These are phyloP conservation scores for Hygrophorus pudorinus DNA, from an alignment of 768 basidiomycete species.

Conservation along the genomic window DNA sequence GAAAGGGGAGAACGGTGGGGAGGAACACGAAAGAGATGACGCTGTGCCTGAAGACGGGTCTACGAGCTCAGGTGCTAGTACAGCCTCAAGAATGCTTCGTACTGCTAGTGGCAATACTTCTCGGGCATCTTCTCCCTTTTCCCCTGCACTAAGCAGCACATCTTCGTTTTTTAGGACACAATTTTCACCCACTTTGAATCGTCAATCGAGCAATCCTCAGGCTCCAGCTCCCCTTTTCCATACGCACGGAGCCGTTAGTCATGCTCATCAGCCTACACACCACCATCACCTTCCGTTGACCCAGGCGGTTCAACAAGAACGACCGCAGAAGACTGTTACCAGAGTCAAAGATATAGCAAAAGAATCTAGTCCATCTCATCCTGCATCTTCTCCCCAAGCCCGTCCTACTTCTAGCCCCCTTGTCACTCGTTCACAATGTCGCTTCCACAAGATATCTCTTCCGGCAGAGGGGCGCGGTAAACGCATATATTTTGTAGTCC, in stretches of 20 bases:
- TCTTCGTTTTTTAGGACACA: conserved; percentile 13
- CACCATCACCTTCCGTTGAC: conserved; percentile 13
- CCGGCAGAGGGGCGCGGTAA: conserved; percentile 43
- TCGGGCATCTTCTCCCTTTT: conserved; percentile 41
- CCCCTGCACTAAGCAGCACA: conserved; percentile 22
- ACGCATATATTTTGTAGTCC: conserved; percentile 55
- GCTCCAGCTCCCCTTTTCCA: conserved; percentile 22
- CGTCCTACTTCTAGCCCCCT: conserved; percentile 29
- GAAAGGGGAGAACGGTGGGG: conserved; percentile 14
- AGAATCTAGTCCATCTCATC: conserved; percentile 10
- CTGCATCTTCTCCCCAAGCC: conserved; percentile 13
- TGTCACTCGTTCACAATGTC: conserved; percentile 59
- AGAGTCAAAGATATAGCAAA: neutral
- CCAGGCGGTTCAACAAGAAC: conserved; percentile 12
- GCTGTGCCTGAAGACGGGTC: conserved; percentile 17
- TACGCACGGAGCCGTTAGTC: conserved; percentile 20
- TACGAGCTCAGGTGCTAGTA: conserved; percentile 28
- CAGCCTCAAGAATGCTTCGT: conserved; percentile 24
- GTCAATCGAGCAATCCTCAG: conserved; percentile 7
- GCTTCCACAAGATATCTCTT: conserved; percentile 58
- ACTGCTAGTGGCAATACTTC: conserved; percentile 24
- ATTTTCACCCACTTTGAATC: conserved; percentile 21
- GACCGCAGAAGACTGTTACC: conserved; percentile 7
- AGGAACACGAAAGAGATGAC: conserved; percentile 8
- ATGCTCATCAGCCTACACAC: neutral